Evolutionary conservation across 176 grass and related monocot species (phyloP).

Genomic region (Phoenix roebelenii): DNA sequence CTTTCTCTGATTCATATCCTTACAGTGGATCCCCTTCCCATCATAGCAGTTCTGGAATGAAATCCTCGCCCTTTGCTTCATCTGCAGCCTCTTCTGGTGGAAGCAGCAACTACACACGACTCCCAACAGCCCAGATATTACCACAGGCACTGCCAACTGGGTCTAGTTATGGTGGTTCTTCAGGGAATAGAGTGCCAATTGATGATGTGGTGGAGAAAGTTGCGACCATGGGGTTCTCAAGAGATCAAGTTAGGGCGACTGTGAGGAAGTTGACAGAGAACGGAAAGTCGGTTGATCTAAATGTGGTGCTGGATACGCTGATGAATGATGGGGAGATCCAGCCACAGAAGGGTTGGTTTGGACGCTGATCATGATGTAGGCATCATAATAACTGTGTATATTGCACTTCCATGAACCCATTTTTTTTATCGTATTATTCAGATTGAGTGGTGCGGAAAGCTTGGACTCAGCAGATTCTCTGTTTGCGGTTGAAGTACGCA

Average conservation of each 20-base stretch:
- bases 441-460: constrained; percentile 2
- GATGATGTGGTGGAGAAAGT: constrained; percentile 94
- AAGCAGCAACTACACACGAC: constrained; percentile 35
- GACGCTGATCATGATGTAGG: constrained; percentile 16
- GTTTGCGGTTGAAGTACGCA: not conserved
- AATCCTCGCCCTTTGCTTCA: constrained; percentile 31
- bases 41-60: constrained; percentile 38
- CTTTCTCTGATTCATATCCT: constrained; percentile 46
- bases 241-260: constrained; percentile 70
- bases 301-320: constrained; percentile 85
- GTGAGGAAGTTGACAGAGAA: constrained; percentile 80
- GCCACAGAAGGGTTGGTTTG: constrained; percentile 64
- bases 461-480: not conserved
- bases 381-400: constrained; percentile 26
- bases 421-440: not conserved
- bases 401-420: constrained; percentile 4
- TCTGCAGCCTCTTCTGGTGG: constrained; percentile 25
- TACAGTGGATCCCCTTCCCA: constrained; percentile 64
- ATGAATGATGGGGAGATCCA: constrained; percentile 65
- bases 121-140: constrained; percentile 57
- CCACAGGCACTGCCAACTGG: constrained; percentile 46
- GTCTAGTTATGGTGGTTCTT: constrained; percentile 25
- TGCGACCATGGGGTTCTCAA: constrained; percentile 88
- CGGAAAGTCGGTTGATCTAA: constrained; percentile 82
- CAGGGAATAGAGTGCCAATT: constrained; percentile 30